Base-by-base conservation (phyloP, 495 filamentous ascomycete species). In the Aspergillus bridgeri region DNA sequence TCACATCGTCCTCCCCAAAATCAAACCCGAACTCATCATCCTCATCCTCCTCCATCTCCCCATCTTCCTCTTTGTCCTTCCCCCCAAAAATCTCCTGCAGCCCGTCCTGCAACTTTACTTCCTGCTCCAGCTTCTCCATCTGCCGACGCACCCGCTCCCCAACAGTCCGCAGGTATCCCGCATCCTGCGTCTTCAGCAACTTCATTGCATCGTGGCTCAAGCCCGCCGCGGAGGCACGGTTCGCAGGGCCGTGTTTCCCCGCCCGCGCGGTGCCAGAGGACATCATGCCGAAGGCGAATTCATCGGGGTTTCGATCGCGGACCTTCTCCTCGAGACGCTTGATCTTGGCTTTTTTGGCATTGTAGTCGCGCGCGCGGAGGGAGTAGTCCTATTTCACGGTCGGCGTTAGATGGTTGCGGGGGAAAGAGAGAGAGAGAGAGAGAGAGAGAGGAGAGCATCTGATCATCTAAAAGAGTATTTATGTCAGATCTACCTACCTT, bases 231-330 rank as follows among this genome's bases (percentile, higher is more conserved):
- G 73, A 74, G 19, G 72, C 72, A 21, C 74, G 70, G 43, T 67
- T 68, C 23, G 80, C 79, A 1, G 83, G 69, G 18, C 85, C 79
- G 60, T 88, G 84, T 55, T 83, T 82, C 25, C 86, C 84, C 53
- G 86, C 81, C 22, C 66, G 76, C 61, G 71, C 76, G 25, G 62
- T 67, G 59, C 74, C 75, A 3, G 67, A 69, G 38, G 75, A 79
- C 71, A 95, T 82, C 94, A 98, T 98, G 22, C 86, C 88, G 67
- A 90, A 96, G 74, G 89, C 86, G 78, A 98, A 98, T 73, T 96
- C 92, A 84, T 98, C 94, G 43, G 92, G 91, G 71, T 98, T 98
- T 60, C 90, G 87, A 44, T 94, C 85, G 55, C 83, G 79, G 21
- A 88, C 93, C 74, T 96, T 96, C 58, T 87, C 80, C 61, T 86